A percentile compares a stretch with the other conserved stretches of the same genome.
Evolutionary conservation across 2,329 filamentous ascomycete genomes (phyloP).

Genomic region (Neofusicoccum umdonicola): DNA sequence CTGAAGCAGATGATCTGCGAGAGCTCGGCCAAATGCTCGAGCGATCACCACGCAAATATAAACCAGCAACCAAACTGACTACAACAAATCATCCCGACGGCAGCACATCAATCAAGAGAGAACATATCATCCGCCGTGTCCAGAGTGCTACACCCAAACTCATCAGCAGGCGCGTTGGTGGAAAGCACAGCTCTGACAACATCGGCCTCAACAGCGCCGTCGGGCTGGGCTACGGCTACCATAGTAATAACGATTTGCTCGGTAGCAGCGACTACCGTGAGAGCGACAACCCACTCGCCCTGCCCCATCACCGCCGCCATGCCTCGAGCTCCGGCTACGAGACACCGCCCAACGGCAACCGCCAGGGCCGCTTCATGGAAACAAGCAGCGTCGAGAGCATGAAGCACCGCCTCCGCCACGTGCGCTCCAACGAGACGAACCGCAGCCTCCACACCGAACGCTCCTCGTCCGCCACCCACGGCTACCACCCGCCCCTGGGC

Average conservation of each 20-base stretch:
- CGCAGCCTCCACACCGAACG: background rate
- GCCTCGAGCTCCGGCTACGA: constrained; percentile 9
- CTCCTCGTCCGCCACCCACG: constrained; percentile 2
- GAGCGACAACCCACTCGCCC: background rate
- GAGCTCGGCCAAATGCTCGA: constrained; percentile 43
- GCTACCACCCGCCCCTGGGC: background rate
- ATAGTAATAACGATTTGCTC: background rate
- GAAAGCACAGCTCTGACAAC: constrained; percentile 1
- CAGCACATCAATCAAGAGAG: constrained; percentile 3
- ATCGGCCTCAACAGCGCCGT: constrained; percentile 10
- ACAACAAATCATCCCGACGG: constrained; percentile 15
- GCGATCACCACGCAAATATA: constrained; percentile 44
- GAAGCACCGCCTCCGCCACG: constrained; percentile 28
- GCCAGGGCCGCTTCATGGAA: background rate
- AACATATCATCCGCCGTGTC: constrained; percentile 10
- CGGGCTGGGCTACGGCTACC: constrained; percentile 11
- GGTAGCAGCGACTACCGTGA: constrained; percentile 29
- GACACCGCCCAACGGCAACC: constrained; percentile 30
- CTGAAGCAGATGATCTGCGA: constrained; percentile 36
- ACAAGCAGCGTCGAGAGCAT: constrained; percentile 19
- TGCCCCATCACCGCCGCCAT: background rate
- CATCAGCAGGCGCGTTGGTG: background rate
- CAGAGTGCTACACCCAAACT: constrained; percentile 4
- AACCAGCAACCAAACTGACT: constrained; percentile 18
- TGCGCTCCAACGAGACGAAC: constrained; percentile 32